Evolutionary conservation across 164 flowering plant genomes (phyloP), one percentile per base, ranked within the genome.

Genomic region (Magnolia sinica): DNA sequence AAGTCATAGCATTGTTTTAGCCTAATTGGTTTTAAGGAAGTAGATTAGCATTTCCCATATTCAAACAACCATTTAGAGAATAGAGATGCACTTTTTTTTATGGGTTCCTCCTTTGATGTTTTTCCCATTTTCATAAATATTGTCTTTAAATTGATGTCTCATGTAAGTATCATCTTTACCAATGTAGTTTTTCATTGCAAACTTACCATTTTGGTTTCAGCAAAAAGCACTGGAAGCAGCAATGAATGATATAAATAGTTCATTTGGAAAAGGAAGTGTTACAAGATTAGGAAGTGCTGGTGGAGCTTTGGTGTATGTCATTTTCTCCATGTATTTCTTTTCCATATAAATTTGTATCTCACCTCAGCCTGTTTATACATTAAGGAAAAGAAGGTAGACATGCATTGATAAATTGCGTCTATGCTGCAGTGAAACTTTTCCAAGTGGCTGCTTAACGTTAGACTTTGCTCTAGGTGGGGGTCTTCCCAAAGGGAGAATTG

Each of bases 221-320:
- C 93, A 90, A 94, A 96, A 89, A 81, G 99, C 98, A n/a, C 64
- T 94, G 83, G 97, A 96, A 70, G 97, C 97, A 73, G 99, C 98
- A 22, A 96, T 96, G 96, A 88, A 88, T 79, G 99, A 94, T 83
- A 96, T 96, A 81, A 96, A 96, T 68, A 90, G 73, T 76, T 91
- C 99, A 19, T 96, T 94, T 85, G 99, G 99, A 29, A 96, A 92
- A 82, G 99, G 99, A 83, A 96, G 98, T 76, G 98, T 96, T 64
- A 96, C 98, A 50, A 90, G 99, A 87, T 85, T 96, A 79, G 99
- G 99, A 73, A 96, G 99, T 87, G 94, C 94, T 68, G 99, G 99
- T 74, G 99, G 98, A 81, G 98, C 99, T 75, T 82, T 94, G 14
- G 99, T 96, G 99, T 96, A 89, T 49, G 96, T 76, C 69, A 11